Percentiles rank a stretch among this genome's conserved stretches.
Evolutionary conservation across 2,329 filamentous ascomycete genomes (phyloP).

Genomic region (Dryadomyces sulphureus): DNA sequence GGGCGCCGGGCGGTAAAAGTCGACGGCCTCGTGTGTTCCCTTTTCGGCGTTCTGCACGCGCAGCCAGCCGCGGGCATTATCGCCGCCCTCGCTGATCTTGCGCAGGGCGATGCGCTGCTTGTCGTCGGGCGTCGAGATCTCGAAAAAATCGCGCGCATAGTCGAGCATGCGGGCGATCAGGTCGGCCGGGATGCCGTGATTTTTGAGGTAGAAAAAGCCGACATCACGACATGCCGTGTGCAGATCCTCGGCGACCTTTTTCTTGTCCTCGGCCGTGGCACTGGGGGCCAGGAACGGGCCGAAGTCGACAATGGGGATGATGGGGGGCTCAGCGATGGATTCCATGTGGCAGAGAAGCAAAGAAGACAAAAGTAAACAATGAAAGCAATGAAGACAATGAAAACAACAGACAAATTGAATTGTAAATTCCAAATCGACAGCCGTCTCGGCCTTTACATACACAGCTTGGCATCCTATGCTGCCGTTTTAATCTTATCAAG

Average conservation of each 20-base stretch:
- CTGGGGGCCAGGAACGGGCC: not conserved
- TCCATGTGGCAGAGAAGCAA: not conserved
- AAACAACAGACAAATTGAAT: not conserved
- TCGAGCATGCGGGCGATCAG: slow-evolving; percentile 12
- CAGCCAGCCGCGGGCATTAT: slow-evolving; percentile 5
- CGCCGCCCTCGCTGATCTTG: slow-evolving; percentile 1
- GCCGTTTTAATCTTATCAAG: not conserved
- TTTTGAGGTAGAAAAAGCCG: slow-evolving; percentile 37
- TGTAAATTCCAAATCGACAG: not conserved
- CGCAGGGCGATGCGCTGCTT: slow-evolving; percentile 2
- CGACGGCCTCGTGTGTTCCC: slow-evolving; percentile 4
- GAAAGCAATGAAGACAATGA: not conserved
- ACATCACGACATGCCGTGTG: slow-evolving; percentile 6
- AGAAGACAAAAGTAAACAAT: not conserved
- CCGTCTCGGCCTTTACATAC: not conserved
- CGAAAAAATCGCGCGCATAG: slow-evolving; percentile 1
- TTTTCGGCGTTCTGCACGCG: slow-evolving; percentile 1
- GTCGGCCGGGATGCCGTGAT: slow-evolving; percentile 28
- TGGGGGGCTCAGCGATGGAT: not conserved
- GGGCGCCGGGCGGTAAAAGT: slow-evolving; percentile 1
- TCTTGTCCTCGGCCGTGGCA: not conserved
- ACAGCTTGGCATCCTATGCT: not conserved
- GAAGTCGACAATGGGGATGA: slow-evolving; percentile 4
- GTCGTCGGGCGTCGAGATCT: slow-evolving; percentile 1
- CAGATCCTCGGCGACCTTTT: not conserved